A percentile compares a stretch with the other conserved stretches of the same genome.
Evolutionary conservation across 2,329 filamentous ascomycete species (phyloP).

Genomic region (Aspergillus transmontanensis): DNA sequence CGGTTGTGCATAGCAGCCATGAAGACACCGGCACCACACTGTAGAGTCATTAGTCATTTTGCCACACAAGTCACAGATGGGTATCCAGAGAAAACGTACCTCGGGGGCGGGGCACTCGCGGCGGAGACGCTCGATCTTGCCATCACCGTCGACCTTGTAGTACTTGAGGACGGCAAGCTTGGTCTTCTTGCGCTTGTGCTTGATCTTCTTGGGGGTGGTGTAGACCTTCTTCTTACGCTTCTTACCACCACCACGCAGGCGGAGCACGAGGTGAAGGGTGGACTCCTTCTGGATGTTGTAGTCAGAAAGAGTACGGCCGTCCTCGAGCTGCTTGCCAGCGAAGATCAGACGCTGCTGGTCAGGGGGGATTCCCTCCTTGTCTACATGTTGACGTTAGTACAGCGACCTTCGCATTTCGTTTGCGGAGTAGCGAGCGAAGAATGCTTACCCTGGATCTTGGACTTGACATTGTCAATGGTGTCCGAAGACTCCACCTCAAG

Average conservation of each 20-base stretch:
- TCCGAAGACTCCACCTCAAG: conserved; percentile 99
- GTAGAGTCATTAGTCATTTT: conserved; percentile 36
- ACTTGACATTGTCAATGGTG: conserved; percentile 99
- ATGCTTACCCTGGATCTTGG: conserved; percentile 75
- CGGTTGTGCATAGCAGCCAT: conserved; percentile 99
- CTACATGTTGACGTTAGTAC: conserved; percentile 51
- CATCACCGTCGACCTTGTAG: conserved; percentile 99
- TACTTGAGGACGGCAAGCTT: conserved; percentile 99
- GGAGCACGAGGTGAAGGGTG: conserved; percentile 95
- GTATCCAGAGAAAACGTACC: conserved; percentile 57
- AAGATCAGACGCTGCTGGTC: conserved; percentile 99
- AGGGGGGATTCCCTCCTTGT: conserved; percentile 99
- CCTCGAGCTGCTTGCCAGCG: conserved; percentile 99
- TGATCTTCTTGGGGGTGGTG: conserved; percentile 99
- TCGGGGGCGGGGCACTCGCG: conserved; percentile 93
- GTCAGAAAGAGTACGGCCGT: conserved; percentile 97
- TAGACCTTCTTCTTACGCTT: conserved; percentile 99
- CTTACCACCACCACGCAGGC: conserved; percentile 98
- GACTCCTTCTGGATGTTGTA: conserved; percentile 99
- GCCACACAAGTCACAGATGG: conserved; percentile 16
- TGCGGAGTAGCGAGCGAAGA: not conserved
- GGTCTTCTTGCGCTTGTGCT: conserved; percentile 99
- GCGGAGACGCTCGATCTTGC: conserved; percentile 99
- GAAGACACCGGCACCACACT: conserved; percentile 99
- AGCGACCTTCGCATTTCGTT: not conserved